Conservation (phyloP, 106 monocot genomes). For the Dactylorhiza incarnata region DNA sequence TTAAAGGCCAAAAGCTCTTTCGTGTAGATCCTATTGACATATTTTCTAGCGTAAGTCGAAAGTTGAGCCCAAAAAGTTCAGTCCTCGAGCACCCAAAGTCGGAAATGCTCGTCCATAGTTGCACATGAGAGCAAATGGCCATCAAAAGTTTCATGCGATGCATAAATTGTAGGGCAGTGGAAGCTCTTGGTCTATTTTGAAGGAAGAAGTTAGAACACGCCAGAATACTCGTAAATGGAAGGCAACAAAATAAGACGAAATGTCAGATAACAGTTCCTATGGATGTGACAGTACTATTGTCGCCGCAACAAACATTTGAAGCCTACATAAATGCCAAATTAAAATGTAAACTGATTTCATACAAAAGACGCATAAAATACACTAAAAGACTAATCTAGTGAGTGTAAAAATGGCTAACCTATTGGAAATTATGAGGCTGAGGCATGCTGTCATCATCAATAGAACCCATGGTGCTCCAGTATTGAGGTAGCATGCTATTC, state of each 20-base stretch:
- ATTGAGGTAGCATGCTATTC: slow-evolving; percentile 1
- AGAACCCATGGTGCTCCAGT: background rate
- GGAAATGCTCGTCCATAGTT: background rate
- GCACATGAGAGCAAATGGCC: background rate
- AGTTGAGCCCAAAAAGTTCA: background rate
- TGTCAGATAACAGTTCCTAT: background rate
- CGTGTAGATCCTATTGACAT: too few species aligned
- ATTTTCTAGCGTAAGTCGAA: too few species aligned
- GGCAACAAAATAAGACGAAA: background rate
- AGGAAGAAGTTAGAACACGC: background rate
- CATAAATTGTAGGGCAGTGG: too few species aligned
- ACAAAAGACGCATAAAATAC: background rate
- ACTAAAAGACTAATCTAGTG: background rate
- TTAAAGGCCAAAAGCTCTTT: too few species aligned
- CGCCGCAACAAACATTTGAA: background rate
- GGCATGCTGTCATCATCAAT: background rate
- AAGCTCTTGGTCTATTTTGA: background rate
- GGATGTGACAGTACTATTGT: background rate
- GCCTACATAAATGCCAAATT: background rate
- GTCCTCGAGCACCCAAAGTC: background rate
- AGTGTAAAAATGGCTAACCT: background rate
- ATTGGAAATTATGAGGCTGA: background rate
- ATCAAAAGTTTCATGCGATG: background rate
- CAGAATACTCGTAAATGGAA: background rate
- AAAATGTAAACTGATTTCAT: background rate